Conservation (phyloP, 192 early-diverging fungal species). For the Coemansia sp. region DNA sequence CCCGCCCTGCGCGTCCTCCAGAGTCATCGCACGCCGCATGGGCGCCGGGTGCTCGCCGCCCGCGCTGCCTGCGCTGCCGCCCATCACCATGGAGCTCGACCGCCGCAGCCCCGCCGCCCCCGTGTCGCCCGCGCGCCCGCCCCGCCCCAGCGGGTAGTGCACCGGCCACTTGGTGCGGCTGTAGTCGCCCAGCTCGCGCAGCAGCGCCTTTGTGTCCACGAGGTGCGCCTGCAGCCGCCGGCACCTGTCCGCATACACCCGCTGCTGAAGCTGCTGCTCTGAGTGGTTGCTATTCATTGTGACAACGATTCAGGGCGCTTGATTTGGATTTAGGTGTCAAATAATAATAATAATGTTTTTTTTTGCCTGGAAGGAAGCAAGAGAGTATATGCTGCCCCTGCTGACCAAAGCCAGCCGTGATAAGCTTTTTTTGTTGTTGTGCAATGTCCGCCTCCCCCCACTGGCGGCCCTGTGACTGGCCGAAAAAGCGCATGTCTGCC, state of each 20-base stretch:
- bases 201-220: constrained; percentile 56
- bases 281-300: constrained; percentile 14
- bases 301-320: not conserved
- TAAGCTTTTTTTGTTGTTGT: not conserved
- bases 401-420: not conserved
- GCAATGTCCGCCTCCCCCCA: no score
- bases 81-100: constrained; percentile 16
- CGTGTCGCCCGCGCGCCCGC: constrained; percentile 4
- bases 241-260: constrained; percentile 71
- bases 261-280: constrained; percentile 54
- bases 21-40: constrained; percentile 30
- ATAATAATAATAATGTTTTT: not conserved
- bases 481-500: not conserved
- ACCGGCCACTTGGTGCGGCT: constrained; percentile 63
- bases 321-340: not conserved
- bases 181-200: constrained; percentile 66
- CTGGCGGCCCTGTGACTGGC: not conserved
- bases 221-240: constrained; percentile 67
- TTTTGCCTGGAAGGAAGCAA: not conserved
- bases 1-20: constrained; percentile 21
- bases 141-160: constrained; percentile 59
- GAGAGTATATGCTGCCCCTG: no score
- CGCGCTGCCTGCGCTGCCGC: no score
- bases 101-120: constrained; percentile 7
- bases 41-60: constrained; percentile 5